Evolutionary conservation across 2,329 filamentous ascomycete genomes (phyloP).

Genomic region (Fusarium odoratissimum): DNA sequence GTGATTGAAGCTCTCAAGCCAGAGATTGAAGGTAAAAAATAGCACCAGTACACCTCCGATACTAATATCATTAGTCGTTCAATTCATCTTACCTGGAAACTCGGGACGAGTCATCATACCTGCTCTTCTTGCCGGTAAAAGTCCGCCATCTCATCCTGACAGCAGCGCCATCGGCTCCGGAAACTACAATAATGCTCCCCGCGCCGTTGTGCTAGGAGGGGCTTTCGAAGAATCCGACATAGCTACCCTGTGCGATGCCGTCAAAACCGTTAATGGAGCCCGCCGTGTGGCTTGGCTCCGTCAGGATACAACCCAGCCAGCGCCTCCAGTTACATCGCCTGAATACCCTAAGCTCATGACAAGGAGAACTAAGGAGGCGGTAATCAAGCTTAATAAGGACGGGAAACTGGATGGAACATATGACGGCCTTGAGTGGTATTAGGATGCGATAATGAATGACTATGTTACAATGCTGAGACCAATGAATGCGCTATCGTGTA

Average conservation of each 20-base stretch:
- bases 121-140: background rate
- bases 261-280: background rate
- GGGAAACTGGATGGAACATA: constrained; percentile 14
- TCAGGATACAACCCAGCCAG: constrained; percentile 7
- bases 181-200: background rate
- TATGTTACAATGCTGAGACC: background rate
- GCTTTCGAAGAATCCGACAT: constrained; percentile 24
- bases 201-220: constrained; percentile 12
- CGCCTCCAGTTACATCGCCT: constrained; percentile 17
- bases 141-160: background rate
- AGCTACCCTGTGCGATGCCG: background rate
- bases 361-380: constrained; percentile 23
- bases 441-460: background rate
- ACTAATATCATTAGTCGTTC: constrained; percentile 3
- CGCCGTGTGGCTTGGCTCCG: constrained; percentile 22
- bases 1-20: constrained; percentile 25
- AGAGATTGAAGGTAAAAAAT: constrained; percentile 20
- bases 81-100: constrained; percentile 25
- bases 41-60: rapidly evolving
- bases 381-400: constrained; percentile 4
- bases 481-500: background rate
- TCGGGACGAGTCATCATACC: constrained; percentile 23
- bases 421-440: constrained; percentile 29
- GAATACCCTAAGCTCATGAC: constrained; percentile 28
- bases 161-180: constrained; percentile 12